These are phyloP conservation scores for Trametes hirsuta DNA, from an alignment of 1,284 basidiomycete species.

Conservation along the genomic window DNA sequence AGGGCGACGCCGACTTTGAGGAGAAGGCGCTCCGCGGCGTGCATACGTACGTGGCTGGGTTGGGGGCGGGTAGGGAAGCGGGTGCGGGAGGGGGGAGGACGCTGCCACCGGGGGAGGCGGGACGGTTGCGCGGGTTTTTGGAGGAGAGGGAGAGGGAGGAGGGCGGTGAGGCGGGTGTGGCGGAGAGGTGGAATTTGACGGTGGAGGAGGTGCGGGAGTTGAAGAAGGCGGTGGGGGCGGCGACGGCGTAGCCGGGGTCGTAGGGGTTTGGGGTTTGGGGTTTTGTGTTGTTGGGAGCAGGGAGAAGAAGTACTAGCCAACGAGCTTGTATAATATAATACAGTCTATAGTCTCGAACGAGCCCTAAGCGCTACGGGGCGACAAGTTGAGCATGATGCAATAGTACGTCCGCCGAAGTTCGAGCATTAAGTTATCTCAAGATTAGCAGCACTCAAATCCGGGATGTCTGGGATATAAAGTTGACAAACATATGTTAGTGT, in stretches of 20 bases:
- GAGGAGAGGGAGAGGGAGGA: constrained; percentile 23
- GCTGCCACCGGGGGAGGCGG: constrained; percentile 49
- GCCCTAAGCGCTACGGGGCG: neutral
- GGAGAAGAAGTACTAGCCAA: neutral
- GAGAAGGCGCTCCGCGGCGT: constrained; percentile 76
- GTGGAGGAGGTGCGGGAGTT: constrained; percentile 27
- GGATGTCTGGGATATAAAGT: no score
- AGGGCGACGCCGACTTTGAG: constrained; percentile 77
- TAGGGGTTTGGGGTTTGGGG: neutral
- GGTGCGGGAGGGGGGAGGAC: neutral
- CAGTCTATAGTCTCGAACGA: neutral
- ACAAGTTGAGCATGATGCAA: neutral
- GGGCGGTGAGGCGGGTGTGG: constrained; percentile 25
- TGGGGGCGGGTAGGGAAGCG: constrained; percentile 39
- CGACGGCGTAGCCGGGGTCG: neutral
- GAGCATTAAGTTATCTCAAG: no score
- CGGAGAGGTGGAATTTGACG: constrained; percentile 32
- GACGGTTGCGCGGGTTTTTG: constrained; percentile 41
- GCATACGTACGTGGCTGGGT: constrained; percentile 52
- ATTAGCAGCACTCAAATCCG: no score
- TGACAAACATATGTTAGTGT: neutral
- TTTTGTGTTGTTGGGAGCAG: neutral
- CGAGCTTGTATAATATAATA: constrained; percentile 9
- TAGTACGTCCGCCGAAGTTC: no score
- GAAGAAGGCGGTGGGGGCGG: constrained; percentile 14